phyloP scores from a whole-genome alignment of 2,329 filamentous ascomycete genomes.

The Hirsutella minnesotensis region DNA sequence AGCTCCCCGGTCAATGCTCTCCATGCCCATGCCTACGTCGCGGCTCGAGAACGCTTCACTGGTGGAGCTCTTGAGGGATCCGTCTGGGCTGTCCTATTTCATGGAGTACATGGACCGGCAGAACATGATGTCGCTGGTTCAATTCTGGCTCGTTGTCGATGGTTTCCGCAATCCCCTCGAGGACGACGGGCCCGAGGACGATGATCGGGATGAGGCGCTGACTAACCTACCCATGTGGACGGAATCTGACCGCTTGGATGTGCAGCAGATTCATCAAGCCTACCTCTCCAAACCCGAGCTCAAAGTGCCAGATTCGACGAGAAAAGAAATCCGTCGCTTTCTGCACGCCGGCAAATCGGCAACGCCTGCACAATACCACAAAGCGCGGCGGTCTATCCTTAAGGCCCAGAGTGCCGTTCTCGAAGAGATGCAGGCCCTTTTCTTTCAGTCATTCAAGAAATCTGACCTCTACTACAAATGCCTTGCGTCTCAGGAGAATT shows the following conservation, averaged over 20 bases:
- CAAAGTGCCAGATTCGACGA: constrained; percentile 59
- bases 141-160: constrained; percentile 98
- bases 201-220: constrained; percentile 40
- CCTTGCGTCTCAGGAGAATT: constrained; percentile 72
- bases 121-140: constrained; percentile 74
- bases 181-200: constrained; percentile 55
- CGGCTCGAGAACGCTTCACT: constrained; percentile 64
- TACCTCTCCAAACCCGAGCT: constrained; percentile 78
- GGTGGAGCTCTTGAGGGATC: constrained; percentile 76
- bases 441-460: constrained; percentile 79
- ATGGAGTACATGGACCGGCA: constrained; percentile 99
- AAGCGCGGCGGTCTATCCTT: constrained; percentile 70
- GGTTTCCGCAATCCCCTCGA: constrained; percentile 91
- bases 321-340: constrained; percentile 62
- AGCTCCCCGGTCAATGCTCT: constrained; percentile 11
- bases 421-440: constrained; percentile 68
- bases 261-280: constrained; percentile 82
- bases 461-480: constrained; percentile 97
- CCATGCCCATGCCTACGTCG: constrained; percentile 32
- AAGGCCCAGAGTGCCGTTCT: constrained; percentile 72
- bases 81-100: constrained; percentile 89
- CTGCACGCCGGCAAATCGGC: constrained; percentile 66
- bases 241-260: constrained; percentile 72
- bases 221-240: constrained; percentile 59
- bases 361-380: constrained; percentile 69